Base-by-base conservation (phyloP, 306 rosid species). In the Quillaja saponaria region DNA sequence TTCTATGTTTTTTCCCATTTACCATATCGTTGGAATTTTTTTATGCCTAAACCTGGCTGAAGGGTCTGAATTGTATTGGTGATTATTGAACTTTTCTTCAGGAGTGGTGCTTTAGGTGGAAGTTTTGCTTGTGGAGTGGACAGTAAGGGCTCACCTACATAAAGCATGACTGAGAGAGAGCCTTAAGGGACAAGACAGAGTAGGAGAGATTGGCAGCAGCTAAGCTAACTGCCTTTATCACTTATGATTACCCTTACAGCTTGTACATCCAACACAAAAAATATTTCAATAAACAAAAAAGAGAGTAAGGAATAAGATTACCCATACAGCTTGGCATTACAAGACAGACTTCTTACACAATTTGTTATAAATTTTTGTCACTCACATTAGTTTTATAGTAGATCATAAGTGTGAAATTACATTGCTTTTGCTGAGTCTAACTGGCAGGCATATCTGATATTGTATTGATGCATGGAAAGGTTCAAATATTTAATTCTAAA, bases 121-220 rank as follows among this genome's bases (percentile, higher is more conserved):
- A 87, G 97, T 75, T 68, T 80, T 69, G 75, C 73, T 55, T 40
- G 64, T 49, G 90, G 89, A 78, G 79, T 72, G 84, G 88, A 78
- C 76, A 78, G 77, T 74, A 77, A 74, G 81, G 64, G 81, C 80
- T 80, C 76, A 82, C 80, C 86, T 68, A 71, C 62, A 84, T 35
- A 73, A 70, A 77, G 71, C 56, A 56, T 37, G 65, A 66, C 41
- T 20, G 69, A 47, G 60, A 12, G 49, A 58, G 73, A 90, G 71
- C 48, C 92, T 87, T 87, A 47, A 66, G 50, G 76, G 68, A 52
- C 78, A 87, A 84, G 88, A 75, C 73, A 82, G 75, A 79, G 85
- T 82, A 60, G 86, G 84, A 74, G 83, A 65, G 80, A 78, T 69
- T 78, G 75, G 79, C 42, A 81, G 76, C 69, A 68, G 71, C 81